phyloP scores from a whole-genome alignment of 2,329 filamentous ascomycete species.

The Trichoderma brevicompactum region DNA sequence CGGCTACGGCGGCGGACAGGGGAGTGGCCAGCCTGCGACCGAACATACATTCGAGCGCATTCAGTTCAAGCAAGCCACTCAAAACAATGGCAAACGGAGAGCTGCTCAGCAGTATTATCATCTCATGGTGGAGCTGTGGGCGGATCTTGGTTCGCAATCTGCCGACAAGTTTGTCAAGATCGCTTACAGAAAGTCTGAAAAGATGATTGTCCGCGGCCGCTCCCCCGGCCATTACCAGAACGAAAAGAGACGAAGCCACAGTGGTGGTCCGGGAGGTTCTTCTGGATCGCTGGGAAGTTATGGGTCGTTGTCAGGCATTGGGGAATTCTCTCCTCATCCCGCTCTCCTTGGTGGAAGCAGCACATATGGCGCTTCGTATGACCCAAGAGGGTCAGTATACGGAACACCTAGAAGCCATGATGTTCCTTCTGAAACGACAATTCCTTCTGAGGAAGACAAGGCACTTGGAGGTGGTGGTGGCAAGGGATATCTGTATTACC shows the following conservation, averaged over 20 bases:
- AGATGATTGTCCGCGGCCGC: constrained; percentile 84
- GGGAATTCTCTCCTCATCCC: constrained; percentile 36
- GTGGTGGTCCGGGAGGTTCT: constrained; percentile 69
- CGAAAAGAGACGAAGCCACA: constrained; percentile 68
- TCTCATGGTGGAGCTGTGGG: constrained; percentile 83
- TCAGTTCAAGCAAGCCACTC: constrained; percentile 91
- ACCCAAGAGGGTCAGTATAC: constrained; percentile 22
- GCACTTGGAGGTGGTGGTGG: constrained; percentile 50
- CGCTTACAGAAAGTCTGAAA: constrained; percentile 72
- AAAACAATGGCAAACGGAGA: constrained; percentile 89
- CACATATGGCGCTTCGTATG: constrained; percentile 17
- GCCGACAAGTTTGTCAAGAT: constrained; percentile 68
- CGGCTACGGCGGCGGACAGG: constrained; percentile 41
- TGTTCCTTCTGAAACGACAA: constrained; percentile 55
- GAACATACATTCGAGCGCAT: constrained; percentile 81
- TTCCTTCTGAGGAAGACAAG: constrained; percentile 58
- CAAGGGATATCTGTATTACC: constrained; percentile 62
- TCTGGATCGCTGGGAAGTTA: constrained; percentile 62
- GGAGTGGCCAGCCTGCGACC: constrained; percentile 47
- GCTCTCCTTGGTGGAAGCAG: constrained; percentile 21
- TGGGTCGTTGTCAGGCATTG: constrained; percentile 33
- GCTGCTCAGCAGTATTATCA: constrained; percentile 93
- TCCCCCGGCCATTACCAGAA: constrained; percentile 82
- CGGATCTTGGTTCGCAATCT: constrained; percentile 60
- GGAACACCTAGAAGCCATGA: constrained; percentile 50